Evolutionary conservation across 176 grass and related monocot species (phyloP), one percentile per base, ranked within the genome.

Genomic region (Echinochloa phyllopogon): DNA sequence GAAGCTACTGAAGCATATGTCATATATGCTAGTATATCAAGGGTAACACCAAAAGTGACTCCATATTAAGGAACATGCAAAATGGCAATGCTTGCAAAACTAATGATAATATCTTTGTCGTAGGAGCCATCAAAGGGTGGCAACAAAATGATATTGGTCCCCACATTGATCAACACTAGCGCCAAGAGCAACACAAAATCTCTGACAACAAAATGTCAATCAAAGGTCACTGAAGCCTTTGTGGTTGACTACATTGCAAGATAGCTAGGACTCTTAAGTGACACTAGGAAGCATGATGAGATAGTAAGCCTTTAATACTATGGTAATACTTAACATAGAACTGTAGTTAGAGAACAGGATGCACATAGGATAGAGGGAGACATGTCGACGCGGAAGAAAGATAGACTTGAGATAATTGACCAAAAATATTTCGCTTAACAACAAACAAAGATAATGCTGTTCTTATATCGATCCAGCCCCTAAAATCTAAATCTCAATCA

Each of bases 171-270:
- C 8, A 3, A 16, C 16, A 73, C 47, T 74, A 74, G 16, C 25
- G 1, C 25, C 71, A 74, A 50, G 14, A 16, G 70, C 13, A 73
- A 50, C 47, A 74, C 23, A 53, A 15, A 74, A 74, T 10, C 15
- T 51, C 70, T 51, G 45, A 33, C 70, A 73, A 51, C 23, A 73
- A 33, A 74, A 51, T 74, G 47, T 8, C 27, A 37, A 74, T 20
- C 52, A 74, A 74, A 24, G 44, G 24, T 29, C 24, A 27, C 14
- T 27, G 45, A 73, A 50, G 45, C 14, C 13, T 51, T 50, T 14
- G 5, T 33, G 23, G 69, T 71, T 71, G 42, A 47, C 42, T 47
- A 43, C 2, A 1, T 33, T 72, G 14, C 43, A 72, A 29, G 42
- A 29, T 72, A 47, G n/a, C 44, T 72, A 29, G 41, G 20, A 70